phyloP scores from a whole-genome alignment of 1,139 yeast species.

The Diutina sp. region DNA sequence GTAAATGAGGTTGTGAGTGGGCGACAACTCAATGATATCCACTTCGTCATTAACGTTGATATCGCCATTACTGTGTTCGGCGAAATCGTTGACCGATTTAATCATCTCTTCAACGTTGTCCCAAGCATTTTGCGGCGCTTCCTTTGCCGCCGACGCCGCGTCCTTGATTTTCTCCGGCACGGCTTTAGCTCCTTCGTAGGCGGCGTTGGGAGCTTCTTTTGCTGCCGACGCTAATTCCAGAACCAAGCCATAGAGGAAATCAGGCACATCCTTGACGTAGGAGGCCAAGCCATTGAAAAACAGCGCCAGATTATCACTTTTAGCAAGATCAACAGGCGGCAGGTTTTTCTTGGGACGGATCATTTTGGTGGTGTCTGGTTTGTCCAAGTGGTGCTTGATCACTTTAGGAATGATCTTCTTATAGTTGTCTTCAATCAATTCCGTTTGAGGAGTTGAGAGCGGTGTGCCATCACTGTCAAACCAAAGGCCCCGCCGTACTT shows the following conservation, averaged over 20 bases:
- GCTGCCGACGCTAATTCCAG: background rate
- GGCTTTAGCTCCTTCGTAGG: constrained; percentile 1
- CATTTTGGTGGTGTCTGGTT: constrained; percentile 2
- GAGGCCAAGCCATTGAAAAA: background rate
- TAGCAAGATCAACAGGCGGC: background rate
- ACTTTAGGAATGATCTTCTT: constrained; percentile 15
- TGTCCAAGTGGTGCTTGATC: background rate
- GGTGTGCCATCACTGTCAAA: constrained; percentile 54
- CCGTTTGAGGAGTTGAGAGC: constrained; percentile 34
- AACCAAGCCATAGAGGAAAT: background rate
- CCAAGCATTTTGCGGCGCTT: background rate
- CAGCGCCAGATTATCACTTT: background rate
- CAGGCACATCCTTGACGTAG: background rate
- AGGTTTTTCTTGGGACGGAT: background rate
- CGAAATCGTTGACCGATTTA: background rate
- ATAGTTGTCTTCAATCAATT: constrained; percentile 49
- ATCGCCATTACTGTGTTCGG: background rate
- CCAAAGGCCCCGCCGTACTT: constrained; percentile 83
- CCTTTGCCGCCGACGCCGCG: constrained; percentile 6
- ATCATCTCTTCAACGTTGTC: background rate
- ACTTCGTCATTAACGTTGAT: constrained; percentile 5
- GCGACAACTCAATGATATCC: constrained; percentile 19
- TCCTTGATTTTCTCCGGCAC: constrained; percentile 4
- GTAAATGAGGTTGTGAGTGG: constrained; percentile 20
- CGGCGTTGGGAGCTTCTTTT: background rate